Evolutionary conservation across 2,329 filamentous ascomycete genomes (phyloP), one percentile per base, ranked within the genome.

Genomic region (Colletotrichum echinochloae): DNA sequence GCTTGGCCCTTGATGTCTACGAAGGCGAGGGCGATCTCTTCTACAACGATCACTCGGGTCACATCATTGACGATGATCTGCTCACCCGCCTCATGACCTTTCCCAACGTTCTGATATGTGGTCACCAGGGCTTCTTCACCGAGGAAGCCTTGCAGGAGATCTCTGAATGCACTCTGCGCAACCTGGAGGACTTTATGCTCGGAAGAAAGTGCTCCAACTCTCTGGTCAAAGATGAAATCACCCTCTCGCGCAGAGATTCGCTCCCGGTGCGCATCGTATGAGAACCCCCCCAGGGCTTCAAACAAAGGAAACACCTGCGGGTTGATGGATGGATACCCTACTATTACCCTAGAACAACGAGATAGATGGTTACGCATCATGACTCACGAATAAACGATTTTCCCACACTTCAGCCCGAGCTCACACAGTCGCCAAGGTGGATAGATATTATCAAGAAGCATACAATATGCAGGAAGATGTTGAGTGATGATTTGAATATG

Each of bases 41-140:
- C 75, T 92, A 92, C 77, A 85, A 88, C 74, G 90, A 92, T 73
- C 88, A 90, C 75, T 90, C 88, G 6, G 85, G 82, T 18, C 85
- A 90, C 72, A 89, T 92, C 74, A 90, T 92, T 72, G 83, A 91
- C 59, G 90, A 92, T 75, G 90, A 92, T 74, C 83, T 87, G 66
- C 81, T 92, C 54, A 90, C 90, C 85, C 85, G 90, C 6, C 79
- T 92, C 72, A 88, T 90, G 79, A 91, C 89, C 0, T 92, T 92
- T 74, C 90, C 86, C 70, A 92, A 92, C 72, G 90, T 91, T 4
- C 78, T 92, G 54, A 81, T 92, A 70, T 90, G 87, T 73, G 90
- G 90, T 0, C 90, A 92, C 74, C 90, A 92, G 81, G 90, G 88
- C 1, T 92, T 92, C 80, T 90, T 92, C 74, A 92, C 90, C 6